Evolutionary conservation across 2,329 filamentous ascomycete genomes (phyloP).

Genomic region (Fusarium floridanum): DNA sequence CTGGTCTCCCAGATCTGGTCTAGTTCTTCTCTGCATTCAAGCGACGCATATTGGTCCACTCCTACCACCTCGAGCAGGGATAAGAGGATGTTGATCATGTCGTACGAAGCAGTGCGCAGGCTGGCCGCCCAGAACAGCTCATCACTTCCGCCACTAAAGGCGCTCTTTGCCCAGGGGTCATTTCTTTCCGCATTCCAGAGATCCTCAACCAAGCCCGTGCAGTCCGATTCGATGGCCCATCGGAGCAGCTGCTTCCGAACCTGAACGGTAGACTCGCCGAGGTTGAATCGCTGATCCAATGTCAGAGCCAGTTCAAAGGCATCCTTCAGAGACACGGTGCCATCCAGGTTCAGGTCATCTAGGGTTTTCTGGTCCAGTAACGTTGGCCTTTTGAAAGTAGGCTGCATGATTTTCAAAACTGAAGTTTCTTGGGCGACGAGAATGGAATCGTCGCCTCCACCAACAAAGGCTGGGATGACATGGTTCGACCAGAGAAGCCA

Average conservation of each 20-base stretch:
- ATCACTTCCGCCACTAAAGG: neutral
- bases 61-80: neutral
- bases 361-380: neutral
- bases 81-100: neutral
- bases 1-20: neutral
- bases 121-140: neutral
- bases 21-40: neutral
- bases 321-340: neutral
- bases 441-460: neutral
- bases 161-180: neutral
- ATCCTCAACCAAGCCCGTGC: neutral
- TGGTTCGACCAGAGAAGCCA: neutral
- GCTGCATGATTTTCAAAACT: neutral
- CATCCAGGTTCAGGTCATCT: neutral
- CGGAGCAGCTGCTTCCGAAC: neutral
- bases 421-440: neutral
- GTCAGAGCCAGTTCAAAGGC: neutral
- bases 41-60: neutral
- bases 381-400: neutral
- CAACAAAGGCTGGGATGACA: neutral
- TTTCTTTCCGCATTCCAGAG: neutral
- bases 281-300: neutral
- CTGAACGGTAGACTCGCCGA: neutral
- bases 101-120: neutral
- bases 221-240: neutral